Conservation (phyloP, 2,329 filamentous ascomycete genomes). For the Clarireedia homoeocarpa region DNA sequence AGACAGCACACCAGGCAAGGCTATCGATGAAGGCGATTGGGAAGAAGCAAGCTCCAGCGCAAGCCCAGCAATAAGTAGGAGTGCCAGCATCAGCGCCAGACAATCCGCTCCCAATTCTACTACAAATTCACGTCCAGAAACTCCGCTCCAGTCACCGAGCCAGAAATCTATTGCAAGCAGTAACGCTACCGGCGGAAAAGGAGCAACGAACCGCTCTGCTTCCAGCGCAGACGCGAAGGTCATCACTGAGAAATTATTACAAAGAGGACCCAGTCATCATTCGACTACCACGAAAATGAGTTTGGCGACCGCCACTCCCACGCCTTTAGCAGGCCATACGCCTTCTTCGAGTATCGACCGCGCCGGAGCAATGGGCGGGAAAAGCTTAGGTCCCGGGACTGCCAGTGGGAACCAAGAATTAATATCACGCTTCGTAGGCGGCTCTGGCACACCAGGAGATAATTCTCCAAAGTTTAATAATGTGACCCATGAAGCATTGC, state of each 20-base stretch:
- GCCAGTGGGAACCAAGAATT: conserved; percentile 33
- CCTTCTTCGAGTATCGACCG: conserved; percentile 30
- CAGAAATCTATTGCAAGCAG: conserved; percentile 4
- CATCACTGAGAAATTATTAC: conserved; percentile 59
- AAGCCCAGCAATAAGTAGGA: conserved; percentile 48
- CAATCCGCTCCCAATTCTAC: conserved; percentile 35
- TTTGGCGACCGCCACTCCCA: conserved; percentile 40
- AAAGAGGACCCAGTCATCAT: conserved; percentile 53
- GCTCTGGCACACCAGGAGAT: conserved; percentile 42
- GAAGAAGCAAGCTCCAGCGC: conserved; percentile 58
- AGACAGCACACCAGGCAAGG: neutral
- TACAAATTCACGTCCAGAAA: conserved; percentile 24
- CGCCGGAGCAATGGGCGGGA: conserved; percentile 1
- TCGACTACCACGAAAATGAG: conserved; percentile 53
- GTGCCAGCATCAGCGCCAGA: conserved; percentile 27
- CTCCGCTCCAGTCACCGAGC: conserved; percentile 21
- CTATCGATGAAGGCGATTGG: conserved; percentile 49
- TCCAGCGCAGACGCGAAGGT: conserved; percentile 51
- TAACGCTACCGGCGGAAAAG: conserved; percentile 17
- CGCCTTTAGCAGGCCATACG: conserved; percentile 14
- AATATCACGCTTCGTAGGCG: conserved; percentile 52
- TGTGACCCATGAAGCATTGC: conserved; percentile 30
- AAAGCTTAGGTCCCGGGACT: conserved; percentile 16
- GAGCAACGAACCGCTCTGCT: neutral
- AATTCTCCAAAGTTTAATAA: conserved; percentile 38